These are phyloP conservation scores for Parastagonospora nodorum DNA, from an alignment of 2,329 filamentous ascomycete genomes.

Conservation along the genomic window DNA sequence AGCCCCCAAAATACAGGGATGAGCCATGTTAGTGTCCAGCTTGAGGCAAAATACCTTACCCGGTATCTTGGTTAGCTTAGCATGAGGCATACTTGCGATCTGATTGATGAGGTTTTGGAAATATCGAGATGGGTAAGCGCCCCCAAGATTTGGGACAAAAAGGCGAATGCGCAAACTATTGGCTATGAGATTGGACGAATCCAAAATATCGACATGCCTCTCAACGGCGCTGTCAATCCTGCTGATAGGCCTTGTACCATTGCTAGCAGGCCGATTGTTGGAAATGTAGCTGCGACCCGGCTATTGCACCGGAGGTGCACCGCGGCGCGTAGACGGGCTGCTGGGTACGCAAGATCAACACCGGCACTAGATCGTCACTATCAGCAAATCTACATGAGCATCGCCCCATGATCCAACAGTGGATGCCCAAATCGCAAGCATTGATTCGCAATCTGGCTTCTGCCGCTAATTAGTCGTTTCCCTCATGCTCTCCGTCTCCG, in stretches of 20 bases:
- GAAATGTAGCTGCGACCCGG: too few relatives aligned
- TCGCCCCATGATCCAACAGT: background rate
- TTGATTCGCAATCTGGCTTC: background rate
- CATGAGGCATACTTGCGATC: constrained; percentile 13
- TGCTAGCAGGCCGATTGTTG: too few relatives aligned
- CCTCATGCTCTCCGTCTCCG: background rate
- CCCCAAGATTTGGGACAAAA: constrained; percentile 1
- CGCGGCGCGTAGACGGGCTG: too few relatives aligned
- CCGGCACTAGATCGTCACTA: background rate
- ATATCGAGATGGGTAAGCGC: constrained; percentile 6
- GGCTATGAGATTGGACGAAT: constrained; percentile 1
- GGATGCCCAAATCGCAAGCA: background rate
- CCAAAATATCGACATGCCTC: background rate
- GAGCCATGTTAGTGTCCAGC: constrained; percentile 8
- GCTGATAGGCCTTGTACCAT: too few relatives aligned
- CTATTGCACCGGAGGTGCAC: too few relatives aligned
- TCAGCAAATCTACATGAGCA: background rate
- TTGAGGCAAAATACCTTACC: constrained; percentile 9
- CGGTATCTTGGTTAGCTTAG: constrained; percentile 6
- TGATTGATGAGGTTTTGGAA: constrained; percentile 16
- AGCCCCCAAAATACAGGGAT: constrained; percentile 8
- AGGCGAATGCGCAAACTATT: too few relatives aligned
- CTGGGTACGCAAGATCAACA: background rate
- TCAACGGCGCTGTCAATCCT: background rate
- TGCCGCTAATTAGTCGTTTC: background rate